phyloP scores from a whole-genome alignment of 495 filamentous ascomycete species.

The Penicillium crystallinum region DNA sequence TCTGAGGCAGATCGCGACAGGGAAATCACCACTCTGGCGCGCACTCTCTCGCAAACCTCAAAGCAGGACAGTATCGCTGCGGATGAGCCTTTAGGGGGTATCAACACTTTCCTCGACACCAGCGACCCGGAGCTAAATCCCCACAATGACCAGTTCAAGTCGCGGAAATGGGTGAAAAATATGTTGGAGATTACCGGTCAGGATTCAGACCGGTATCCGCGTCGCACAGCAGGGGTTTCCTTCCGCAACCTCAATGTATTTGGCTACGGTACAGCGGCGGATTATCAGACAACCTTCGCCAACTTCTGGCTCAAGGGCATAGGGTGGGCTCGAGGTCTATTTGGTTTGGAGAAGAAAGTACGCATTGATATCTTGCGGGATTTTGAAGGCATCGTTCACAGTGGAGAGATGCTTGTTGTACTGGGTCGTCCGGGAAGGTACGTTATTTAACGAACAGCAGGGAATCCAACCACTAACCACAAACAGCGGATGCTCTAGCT shows the following conservation, averaged over 20 bases:
- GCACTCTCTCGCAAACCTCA: slow-evolving; percentile 37
- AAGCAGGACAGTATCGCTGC: slow-evolving; percentile 15
- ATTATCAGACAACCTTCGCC: slow-evolving; percentile 68
- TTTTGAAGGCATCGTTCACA: slow-evolving; percentile 71
- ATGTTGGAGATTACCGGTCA: slow-evolving; percentile 32
- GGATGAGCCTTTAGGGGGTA: slow-evolving; percentile 20
- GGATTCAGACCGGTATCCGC: slow-evolving; percentile 41
- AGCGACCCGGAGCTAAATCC: slow-evolving; percentile 41
- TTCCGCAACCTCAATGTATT: slow-evolving; percentile 64
- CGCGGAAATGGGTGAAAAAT: slow-evolving; percentile 46
- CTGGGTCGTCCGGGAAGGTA: slow-evolving; percentile 66
- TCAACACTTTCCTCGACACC: slow-evolving; percentile 43
- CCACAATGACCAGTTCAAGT: slow-evolving; percentile 35
- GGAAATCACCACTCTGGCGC: slow-evolving; percentile 37
- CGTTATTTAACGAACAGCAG: neutral
- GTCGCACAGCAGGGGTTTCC: slow-evolving; percentile 39
- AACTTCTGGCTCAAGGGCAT: slow-evolving; percentile 57
- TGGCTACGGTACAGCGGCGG: slow-evolving; percentile 66
- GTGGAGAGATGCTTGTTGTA: slow-evolving; percentile 77
- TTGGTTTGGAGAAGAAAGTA: slow-evolving; percentile 48
- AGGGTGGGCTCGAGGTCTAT: slow-evolving; percentile 39
- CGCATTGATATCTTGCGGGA: slow-evolving; percentile 71
- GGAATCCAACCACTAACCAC: neutral
- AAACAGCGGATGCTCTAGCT: slow-evolving; percentile 64
- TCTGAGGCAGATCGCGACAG: slow-evolving; percentile 18